These are phyloP conservation scores for Mimosa pudica DNA, from an alignment of 306 rosid species.

Conservation along the genomic window DNA sequence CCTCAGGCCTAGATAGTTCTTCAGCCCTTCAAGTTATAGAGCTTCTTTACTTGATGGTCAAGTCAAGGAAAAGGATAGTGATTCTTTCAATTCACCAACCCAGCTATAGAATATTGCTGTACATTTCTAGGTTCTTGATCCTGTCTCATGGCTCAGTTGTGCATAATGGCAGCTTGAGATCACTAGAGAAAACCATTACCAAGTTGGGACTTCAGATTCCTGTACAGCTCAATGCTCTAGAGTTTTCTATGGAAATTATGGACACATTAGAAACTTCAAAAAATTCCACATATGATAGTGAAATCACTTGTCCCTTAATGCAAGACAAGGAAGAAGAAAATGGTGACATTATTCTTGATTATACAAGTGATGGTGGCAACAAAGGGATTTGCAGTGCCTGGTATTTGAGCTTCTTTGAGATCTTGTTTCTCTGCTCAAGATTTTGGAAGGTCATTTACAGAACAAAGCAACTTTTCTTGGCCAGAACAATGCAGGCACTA, in stretches of 20 bases:
- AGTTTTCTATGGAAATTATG: slow-evolving; percentile 83
- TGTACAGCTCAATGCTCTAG: slow-evolving; percentile 68
- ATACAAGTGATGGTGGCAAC: slow-evolving; percentile 2
- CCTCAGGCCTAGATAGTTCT: slow-evolving; percentile 26
- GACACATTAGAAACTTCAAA: slow-evolving; percentile 49
- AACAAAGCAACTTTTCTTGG: slow-evolving; percentile 85
- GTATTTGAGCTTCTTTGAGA: slow-evolving; percentile 55
- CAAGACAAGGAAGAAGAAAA: slow-evolving; percentile 43
- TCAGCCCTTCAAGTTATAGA: slow-evolving; percentile 67
- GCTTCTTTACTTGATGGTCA: slow-evolving; percentile 67
- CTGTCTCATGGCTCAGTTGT: slow-evolving; percentile 72
- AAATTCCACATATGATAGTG: slow-evolving; percentile 30
- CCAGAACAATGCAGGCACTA: slow-evolving; percentile 84
- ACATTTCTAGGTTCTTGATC: slow-evolving; percentile 70
- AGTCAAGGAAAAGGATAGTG: slow-evolving; percentile 61
- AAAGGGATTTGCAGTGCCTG: slow-evolving; percentile 16
- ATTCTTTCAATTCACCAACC: slow-evolving; percentile 91
- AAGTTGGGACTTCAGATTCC: slow-evolving; percentile 66
- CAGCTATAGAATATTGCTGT: slow-evolving; percentile 75
- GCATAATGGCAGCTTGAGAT: slow-evolving; percentile 70
- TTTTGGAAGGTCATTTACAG: slow-evolving; percentile 84
- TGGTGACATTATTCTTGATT: slow-evolving; percentile 4
- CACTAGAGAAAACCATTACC: slow-evolving; percentile 57
- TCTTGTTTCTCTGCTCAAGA: slow-evolving; percentile 72
- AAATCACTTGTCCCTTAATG: background rate